Conservation (phyloP, 257 asterid species). For the Nicotiana sylvestris region DNA sequence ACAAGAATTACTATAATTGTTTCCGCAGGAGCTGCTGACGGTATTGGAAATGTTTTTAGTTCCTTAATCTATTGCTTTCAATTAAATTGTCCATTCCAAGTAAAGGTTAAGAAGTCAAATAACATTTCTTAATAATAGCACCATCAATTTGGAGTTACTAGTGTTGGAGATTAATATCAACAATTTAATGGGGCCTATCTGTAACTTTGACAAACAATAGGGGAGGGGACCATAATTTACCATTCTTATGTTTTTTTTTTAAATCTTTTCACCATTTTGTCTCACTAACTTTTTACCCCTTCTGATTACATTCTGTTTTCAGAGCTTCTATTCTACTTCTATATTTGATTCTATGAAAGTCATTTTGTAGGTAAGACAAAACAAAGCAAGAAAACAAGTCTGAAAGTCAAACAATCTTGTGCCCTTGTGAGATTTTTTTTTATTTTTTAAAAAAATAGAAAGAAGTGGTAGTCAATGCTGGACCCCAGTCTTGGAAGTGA, state of each 20-base stretch:
- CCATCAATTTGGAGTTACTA: background rate
- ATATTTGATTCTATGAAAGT: conserved; percentile 24
- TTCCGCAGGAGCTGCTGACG: background rate
- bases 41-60: background rate
- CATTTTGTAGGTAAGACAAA: background rate
- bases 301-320: conserved; percentile 44
- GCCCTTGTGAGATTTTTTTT: background rate
- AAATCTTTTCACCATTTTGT: conserved; percentile 7
- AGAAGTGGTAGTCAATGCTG: conserved; percentile 42
- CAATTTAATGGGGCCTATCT: background rate
- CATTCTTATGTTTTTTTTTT: background rate
- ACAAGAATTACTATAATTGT: background rate
- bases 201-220: background rate
- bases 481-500: conserved; percentile 31
- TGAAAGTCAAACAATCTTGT: conserved; percentile 6
- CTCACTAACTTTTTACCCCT: conserved; percentile 6
- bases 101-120: background rate
- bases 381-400: background rate
- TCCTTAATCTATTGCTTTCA: background rate
- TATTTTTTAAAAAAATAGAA: conserved; percentile 7
- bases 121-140: background rate
- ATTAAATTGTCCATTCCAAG: background rate
- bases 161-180: background rate
- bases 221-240: background rate
- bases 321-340: conserved; percentile 40